A percentile compares a stretch with the other conserved stretches of the same genome.
These are phyloP conservation scores for Aspergillus novofumigatus DNA, from an alignment of 2,329 filamentous ascomycete genomes.

Conservation along the genomic window DNA sequence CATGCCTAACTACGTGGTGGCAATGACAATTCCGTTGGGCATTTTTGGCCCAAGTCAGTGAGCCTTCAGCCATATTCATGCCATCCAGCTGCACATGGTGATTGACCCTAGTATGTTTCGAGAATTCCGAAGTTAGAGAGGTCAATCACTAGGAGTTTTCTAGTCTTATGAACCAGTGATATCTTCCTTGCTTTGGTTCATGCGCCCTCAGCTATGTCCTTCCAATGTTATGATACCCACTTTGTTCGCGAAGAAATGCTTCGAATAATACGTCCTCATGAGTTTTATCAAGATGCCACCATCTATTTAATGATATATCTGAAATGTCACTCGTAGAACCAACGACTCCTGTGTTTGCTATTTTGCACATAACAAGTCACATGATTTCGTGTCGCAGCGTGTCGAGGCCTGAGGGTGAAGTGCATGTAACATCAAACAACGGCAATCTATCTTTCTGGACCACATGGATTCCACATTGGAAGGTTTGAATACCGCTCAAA, in stretches of 20 bases:
- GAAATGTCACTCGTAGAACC: not conserved
- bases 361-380: not conserved
- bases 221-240: not conserved
- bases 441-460: not conserved
- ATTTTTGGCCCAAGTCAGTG: constrained; percentile 35
- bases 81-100: not conserved
- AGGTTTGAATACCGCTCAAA: constrained; percentile 63
- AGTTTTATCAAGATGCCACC: not conserved
- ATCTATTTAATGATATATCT: not conserved
- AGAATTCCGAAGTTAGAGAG: not conserved
- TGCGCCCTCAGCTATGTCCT: not conserved
- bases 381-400: constrained; percentile 10
- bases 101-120: not conserved
- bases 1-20: constrained; percentile 52
- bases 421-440: not conserved
- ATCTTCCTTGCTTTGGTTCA: not conserved
- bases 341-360: constrained; percentile 2
- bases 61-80: not conserved
- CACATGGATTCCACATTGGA: constrained; percentile 54
- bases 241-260: not conserved
- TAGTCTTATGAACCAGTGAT: not conserved
- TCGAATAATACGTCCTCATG: not conserved
- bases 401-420: not conserved
- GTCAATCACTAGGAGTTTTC: not conserved
- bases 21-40: constrained; percentile 47